These are phyloP conservation scores for Deuterostichococcus epilithicus DNA, from an alignment of 139 green algal genomes.

Conservation along the genomic window DNA sequence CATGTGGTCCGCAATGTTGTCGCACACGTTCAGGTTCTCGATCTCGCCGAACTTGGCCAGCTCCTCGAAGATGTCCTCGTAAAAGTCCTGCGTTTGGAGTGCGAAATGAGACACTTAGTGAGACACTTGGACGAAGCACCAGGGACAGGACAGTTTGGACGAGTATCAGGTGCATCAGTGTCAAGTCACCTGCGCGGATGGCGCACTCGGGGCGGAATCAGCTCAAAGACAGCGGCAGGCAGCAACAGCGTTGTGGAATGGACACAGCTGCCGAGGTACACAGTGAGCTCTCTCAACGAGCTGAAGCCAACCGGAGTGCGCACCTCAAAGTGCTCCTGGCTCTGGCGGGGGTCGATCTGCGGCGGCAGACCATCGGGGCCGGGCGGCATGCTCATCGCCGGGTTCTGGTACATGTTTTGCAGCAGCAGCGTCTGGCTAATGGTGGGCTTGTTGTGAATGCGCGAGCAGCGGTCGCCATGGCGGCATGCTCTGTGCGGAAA, in stretches of 20 bases:
- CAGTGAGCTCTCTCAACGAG: not conserved
- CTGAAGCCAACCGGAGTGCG: not conserved
- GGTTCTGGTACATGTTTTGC: conserved; percentile 97
- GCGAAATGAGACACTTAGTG: too few species aligned
- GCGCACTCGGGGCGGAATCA: not conserved
- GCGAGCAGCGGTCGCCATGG: conserved; percentile 96
- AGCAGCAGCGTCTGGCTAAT: conserved; percentile 88
- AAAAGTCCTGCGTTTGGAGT: conserved; percentile 89
- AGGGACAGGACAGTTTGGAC: not conserved
- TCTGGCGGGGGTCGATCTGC: conserved; percentile 72
- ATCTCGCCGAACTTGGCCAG: conserved; percentile 88
- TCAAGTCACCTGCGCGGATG: not conserved
- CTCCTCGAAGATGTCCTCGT: conserved; percentile 98
- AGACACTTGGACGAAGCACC: too few species aligned
- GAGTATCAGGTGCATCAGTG: not conserved
- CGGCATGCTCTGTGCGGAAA: conserved; percentile 67
- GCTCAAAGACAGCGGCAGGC: not conserved
- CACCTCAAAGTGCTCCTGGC: conserved; percentile 90
- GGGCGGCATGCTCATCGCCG: conserved; percentile 75
- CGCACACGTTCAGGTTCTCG: conserved; percentile 96
- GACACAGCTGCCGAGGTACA: not conserved
- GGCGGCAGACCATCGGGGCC: conserved; percentile 80
- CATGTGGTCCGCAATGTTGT: conserved; percentile 98
- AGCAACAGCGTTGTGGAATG: not conserved
- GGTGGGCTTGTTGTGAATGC: conserved; percentile 93